phyloP scores from a whole-genome alignment of 305 asterid genomes.

The Solanum aculeatissimum region DNA sequence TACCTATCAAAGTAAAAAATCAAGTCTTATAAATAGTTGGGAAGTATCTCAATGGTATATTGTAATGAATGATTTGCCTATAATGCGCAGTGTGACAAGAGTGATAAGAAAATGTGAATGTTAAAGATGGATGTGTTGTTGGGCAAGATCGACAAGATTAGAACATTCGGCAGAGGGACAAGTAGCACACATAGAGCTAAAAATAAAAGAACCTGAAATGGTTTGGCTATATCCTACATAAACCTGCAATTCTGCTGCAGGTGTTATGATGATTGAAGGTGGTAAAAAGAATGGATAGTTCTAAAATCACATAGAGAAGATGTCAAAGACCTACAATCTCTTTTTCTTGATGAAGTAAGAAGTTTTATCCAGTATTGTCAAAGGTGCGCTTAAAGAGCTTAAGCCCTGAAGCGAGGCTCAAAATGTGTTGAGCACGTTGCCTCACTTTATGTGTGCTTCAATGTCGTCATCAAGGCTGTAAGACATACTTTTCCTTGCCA shows the following conservation, averaged over 20 bases:
- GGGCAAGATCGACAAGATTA: neutral
- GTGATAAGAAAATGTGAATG: neutral
- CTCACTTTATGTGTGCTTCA: no score
- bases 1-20: neutral
- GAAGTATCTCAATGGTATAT: neutral
- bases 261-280: neutral
- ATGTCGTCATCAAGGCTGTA: no score
- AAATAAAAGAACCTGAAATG: neutral
- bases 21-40: neutral
- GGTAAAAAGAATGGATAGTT: neutral
- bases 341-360: neutral
- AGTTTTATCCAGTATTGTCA: neutral
- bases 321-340: neutral
- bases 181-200: neutral
- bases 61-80: neutral
- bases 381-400: no score
- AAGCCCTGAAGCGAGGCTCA: no score
- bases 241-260: neutral
- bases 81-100: neutral
- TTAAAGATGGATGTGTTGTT: neutral
- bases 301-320: neutral
- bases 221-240: neutral
- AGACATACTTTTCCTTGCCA: no score
- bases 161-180: neutral
- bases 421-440: no score